Base-by-base conservation (phyloP, 345 rosid genomes). In the Sapria himalayana region DNA sequence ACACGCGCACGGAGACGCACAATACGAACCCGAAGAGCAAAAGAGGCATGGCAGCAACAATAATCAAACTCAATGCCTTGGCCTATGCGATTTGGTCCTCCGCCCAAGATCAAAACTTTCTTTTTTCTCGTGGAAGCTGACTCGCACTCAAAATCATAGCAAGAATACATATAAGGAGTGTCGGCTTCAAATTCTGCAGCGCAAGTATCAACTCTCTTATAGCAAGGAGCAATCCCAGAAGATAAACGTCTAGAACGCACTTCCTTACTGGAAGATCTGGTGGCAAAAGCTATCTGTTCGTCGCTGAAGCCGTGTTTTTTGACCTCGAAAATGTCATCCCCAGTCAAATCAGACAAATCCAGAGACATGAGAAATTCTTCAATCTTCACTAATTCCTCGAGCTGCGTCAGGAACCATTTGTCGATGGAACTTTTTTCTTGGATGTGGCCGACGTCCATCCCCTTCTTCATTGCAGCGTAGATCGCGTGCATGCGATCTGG, bases 11-110 rank as follows among this genome's bases (percentile, higher is more conserved):
- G 23, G 17, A 25, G 21, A 8, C 35, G n/a, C 14, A 2, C 29
- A 39, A 48, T 18, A 51, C 73, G 54, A 27, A 84, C 99, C 99
- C 84, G 93, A 52, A 89, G 81, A 22, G 95, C 73, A 42, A 79
- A 89, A 22, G 98, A 89, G 9, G 95, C 66, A 57, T 82, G 98
- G 62, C 98, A 89, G 54, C 98, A 89, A 48, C 98, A 89, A 67
- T 89, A 89, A 63, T 89, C 98, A 48, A 89, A 89, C 46, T 89
- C 98, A 54, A 89, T 89, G 40, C 94, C 94, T 59, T 82, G 98
- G 18, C 95, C 98, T 47, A 89, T 82, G 48, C 95, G 76, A 58
- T 89, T 89, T 20, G 94, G 98, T 41, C 98, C 98, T 58, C 98
- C 98, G 39, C 93, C 94, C 49, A 89, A 64, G 64, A 89, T 89